Evolutionary conservation across 306 rosid genomes (phyloP), one percentile per base, ranked within the genome.

Genomic region (Vigna mungo): DNA sequence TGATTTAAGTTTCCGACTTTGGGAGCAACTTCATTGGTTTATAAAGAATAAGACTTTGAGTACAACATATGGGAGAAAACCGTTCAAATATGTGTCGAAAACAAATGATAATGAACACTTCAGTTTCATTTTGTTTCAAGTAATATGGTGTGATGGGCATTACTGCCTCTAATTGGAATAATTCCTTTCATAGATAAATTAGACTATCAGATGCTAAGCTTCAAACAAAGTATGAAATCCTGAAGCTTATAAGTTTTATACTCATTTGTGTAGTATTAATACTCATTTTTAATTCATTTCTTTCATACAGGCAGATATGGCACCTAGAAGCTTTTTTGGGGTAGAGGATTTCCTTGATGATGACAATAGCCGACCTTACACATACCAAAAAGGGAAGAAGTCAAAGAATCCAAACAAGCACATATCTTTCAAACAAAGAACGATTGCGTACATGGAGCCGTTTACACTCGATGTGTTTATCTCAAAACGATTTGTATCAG

Each of bases 401-500:
- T 90, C 98, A 5, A 95, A 95, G 84, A 90, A 90, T 84, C 98
- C 97, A 53, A 62, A 68, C 3, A 95, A 95, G 73, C 98, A 95
- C 49, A 56, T 92, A 56, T 95, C 98, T 30, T 95, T 95, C 58
- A 89, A 95, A 69, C 95, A 92, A 74, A 87, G 98, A 69, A 95
- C 98, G 4, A 60, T 89, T 68, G 98, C 98, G 11, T 95, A 89
- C 87, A 82, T 95, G 92, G 96, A 90, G 77, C 98, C 98, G 21
- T 95, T 92, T 83, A 95, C 97, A 18, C 97, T 95, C 2, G 96
- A 92, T 18, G 98, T 95, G 70, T 87, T 85, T 37, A 92, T 95
- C 86, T 95, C 98, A n/a, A 95, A 95, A 70, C 88, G 97, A 8
- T 95, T 95, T 44, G 97, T 95, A 61, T 88, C 97, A 15, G 98